A percentile compares a stretch with the other conserved stretches of the same genome.
Conservation (phyloP, 495 filamentous ascomycete genomes). For the Articulospora tetracladia region DNA sequence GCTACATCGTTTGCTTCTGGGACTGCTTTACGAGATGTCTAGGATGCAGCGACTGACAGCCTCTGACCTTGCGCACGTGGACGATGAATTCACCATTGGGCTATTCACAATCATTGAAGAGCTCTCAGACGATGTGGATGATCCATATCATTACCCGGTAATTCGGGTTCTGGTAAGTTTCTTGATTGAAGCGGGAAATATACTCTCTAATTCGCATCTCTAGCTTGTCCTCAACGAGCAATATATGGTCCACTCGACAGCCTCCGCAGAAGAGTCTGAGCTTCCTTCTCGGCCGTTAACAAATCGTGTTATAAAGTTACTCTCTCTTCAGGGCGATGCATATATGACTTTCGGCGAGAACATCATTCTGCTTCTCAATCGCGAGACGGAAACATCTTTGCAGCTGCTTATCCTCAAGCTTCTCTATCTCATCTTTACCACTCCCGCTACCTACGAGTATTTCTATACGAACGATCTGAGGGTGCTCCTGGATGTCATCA, state of each 20-base stretch:
- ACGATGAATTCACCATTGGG: slow-evolving; percentile 80
- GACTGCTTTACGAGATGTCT: slow-evolving; percentile 96
- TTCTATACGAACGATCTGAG: slow-evolving; percentile 97
- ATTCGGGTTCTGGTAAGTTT: slow-evolving; percentile 80
- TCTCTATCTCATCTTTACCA: slow-evolving; percentile 92
- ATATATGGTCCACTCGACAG: slow-evolving; percentile 80
- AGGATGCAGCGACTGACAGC: slow-evolving; percentile 77
- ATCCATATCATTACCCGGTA: slow-evolving; percentile 95
- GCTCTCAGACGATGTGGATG: slow-evolving; percentile 81
- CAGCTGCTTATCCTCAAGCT: slow-evolving; percentile 95
- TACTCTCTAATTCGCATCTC: slow-evolving; percentile 16
- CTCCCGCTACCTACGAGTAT: slow-evolving; percentile 86
- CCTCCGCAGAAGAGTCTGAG: slow-evolving; percentile 46
- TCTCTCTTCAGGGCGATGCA: slow-evolving; percentile 69
- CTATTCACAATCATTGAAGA: slow-evolving; percentile 88
- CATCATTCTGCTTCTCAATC: slow-evolving; percentile 92
- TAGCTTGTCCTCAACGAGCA: slow-evolving; percentile 97
- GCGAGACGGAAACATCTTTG: slow-evolving; percentile 88
- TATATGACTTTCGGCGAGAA: slow-evolving; percentile 98
- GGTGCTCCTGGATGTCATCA: slow-evolving; percentile 91
- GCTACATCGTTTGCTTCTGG: slow-evolving; percentile 77
- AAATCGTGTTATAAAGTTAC: slow-evolving; percentile 87
- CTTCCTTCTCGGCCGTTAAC: slow-evolving; percentile 58
- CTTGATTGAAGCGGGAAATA: background rate
- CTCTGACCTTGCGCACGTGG: slow-evolving; percentile 74